phyloP scores from a whole-genome alignment of 176 grass and related monocot genomes.

The Guadua angustifolia region DNA sequence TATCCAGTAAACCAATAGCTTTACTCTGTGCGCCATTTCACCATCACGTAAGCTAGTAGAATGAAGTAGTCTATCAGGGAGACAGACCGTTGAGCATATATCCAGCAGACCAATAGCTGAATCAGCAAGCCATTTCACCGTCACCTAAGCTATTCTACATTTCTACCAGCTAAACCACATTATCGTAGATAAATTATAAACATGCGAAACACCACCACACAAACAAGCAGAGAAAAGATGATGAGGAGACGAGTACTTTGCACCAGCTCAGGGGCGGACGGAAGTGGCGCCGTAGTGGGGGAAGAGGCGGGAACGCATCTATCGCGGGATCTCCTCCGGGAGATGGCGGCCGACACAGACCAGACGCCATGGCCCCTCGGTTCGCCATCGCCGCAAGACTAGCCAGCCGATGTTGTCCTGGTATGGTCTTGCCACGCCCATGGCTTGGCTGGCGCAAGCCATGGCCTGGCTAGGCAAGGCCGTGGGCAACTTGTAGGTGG shows the following conservation, averaged over 20 bases:
- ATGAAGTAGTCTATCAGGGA: neutral
- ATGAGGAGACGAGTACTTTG: constrained; percentile 38
- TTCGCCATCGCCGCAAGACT: no score
- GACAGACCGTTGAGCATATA: neutral
- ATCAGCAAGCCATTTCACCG: neutral
- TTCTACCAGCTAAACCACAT: neutral
- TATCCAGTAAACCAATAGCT: no score
- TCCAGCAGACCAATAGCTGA: neutral
- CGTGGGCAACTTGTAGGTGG: no score
- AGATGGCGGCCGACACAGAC: no score
- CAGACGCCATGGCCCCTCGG: no score
- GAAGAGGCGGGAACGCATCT: constrained; percentile 46
- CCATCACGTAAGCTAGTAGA: no score
- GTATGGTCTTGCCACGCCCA: no score
- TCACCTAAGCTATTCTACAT: neutral
- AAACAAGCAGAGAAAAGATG: neutral
- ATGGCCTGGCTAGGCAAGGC: no score
- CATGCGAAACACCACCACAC: neutral
- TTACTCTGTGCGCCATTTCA: no score
- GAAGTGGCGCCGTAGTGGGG: constrained; percentile 49
- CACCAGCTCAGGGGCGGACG: constrained; percentile 41
- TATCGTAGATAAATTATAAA: neutral
- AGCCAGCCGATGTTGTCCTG: no score
- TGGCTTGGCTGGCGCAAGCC: no score
- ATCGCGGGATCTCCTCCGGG: constrained; percentile 49